Evolutionary conservation across 306 rosid genomes (phyloP), one percentile per base, ranked within the genome.

Genomic region (Acmispon strigosus): DNA sequence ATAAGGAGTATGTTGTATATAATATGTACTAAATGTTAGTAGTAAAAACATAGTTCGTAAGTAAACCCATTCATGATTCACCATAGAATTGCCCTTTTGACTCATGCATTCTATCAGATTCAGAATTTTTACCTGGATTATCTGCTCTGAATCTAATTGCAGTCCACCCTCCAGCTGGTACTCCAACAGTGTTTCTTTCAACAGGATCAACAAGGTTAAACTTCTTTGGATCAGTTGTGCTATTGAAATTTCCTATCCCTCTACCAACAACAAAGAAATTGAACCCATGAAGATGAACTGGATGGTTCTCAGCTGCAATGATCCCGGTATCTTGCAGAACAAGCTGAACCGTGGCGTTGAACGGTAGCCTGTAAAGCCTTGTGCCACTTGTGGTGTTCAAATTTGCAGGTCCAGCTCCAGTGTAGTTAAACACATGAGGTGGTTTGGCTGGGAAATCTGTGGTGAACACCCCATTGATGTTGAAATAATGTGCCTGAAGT

Each of bases 131-230:
- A 89, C 98, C 98, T 76, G 98, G 98, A 83, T 92, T 92, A 60
- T 92, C 96, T n/a, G 98, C 98, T 0, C 69, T 75, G 73, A 92
- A 92, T 81, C 98, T 82, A 62, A 92, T 83, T 1, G 98, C 98
- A 7, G 61, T 59, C 98, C 98, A 92, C 12, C 98, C 98, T n/a
- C 96, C 98, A 48, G 90, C 51, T 0, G 98, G 98, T 7, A 92
- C 91, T 8, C 95, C 85, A 69, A 86, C 37, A 0, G 98, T 92
- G 81, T 92, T 92, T 69, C 98, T 86, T 80, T 92, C 98, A 49
- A 82, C 95, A 60, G 98, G 98, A 59, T 92, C 95, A 45, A 76
- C 76, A 51, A 89, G 87, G 62, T 89, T 92, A 16, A 92, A 89
- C 1, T 61, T 86, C 20, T 85, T 80, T 0, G 84, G 76, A 62